phyloP scores from a whole-genome alignment of 768 basidiomycete genomes.

The Mycena crocata region DNA sequence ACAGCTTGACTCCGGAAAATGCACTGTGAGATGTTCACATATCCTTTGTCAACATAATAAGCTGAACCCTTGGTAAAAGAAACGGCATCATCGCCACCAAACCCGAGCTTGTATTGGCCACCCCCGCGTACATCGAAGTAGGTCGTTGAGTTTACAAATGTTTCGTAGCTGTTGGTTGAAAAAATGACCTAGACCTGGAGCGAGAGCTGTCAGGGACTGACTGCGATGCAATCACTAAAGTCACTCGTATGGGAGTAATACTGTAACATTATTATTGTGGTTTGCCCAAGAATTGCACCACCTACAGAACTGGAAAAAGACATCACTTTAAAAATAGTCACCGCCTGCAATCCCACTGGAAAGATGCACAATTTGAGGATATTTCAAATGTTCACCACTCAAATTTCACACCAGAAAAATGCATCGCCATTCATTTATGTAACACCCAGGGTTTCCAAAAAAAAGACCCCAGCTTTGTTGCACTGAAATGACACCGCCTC shows the following conservation, averaged over 20 bases:
- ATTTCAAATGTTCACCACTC: no score
- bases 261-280: no score
- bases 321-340: no score
- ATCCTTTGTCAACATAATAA: not conserved
- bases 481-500: no score
- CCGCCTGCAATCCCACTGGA: no score
- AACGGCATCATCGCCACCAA: conserved; percentile 12
- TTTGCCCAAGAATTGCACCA: no score
- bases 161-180: not conserved
- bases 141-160: not conserved
- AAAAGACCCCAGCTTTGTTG: no score
- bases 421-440: no score
- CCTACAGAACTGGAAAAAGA: no score
- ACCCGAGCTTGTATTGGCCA: not conserved
- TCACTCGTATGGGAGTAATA: not conserved
- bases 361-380: no score
- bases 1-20: not conserved
- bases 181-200: conserved; percentile 4
- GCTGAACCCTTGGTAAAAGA: not conserved
- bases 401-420: no score
- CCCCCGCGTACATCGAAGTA: conserved; percentile 7
- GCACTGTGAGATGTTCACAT: not conserved
- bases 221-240: not conserved
- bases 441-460: no score
- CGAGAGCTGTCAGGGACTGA: not conserved